Percentiles rank a stretch among this genome's conserved stretches.
Evolutionary conservation across 164 flowering plant genomes (phyloP).

Genomic region (Berberis vulgaris): DNA sequence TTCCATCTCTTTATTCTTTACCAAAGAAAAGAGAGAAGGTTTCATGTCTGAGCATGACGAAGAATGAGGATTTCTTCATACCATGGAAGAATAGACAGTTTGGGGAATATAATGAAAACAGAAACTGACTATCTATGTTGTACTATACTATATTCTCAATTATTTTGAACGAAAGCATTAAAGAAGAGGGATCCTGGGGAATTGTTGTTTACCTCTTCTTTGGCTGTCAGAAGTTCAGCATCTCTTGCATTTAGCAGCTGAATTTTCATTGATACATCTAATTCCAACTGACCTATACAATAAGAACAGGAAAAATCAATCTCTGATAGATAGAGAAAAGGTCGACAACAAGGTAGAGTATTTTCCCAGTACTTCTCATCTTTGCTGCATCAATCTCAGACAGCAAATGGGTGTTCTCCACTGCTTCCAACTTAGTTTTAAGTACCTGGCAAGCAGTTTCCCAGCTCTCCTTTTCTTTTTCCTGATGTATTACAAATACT

Average conservation of each 20-base stretch:
- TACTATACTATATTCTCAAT: too few relatives aligned
- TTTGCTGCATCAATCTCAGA: constrained; percentile 90
- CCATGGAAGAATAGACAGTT: too few relatives aligned
- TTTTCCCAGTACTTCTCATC: constrained; percentile 53
- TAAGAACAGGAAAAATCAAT: constrained; percentile 7
- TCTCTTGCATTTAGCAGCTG: constrained; percentile 57
- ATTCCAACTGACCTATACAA: constrained; percentile 77
- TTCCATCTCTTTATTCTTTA: too few relatives aligned
- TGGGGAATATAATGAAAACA: too few relatives aligned
- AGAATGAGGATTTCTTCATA: too few relatives aligned
- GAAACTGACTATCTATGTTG: too few relatives aligned
- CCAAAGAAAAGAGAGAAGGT: too few relatives aligned
- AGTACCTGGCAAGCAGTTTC: constrained; percentile 56
- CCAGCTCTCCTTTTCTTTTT: constrained; percentile 73
- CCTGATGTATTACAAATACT: constrained; percentile 28
- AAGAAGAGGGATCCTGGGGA: neutral
- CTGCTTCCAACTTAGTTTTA: constrained; percentile 61
- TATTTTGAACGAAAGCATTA: neutral
- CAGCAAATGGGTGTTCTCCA: constrained; percentile 67
- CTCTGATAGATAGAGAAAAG: neutral
- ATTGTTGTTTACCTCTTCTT: constrained; percentile 54
- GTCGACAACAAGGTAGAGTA: constrained; percentile 1
- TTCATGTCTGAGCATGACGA: too few relatives aligned
- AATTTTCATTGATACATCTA: constrained; percentile 57
- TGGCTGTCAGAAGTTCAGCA: constrained; percentile 57